Evolutionary conservation across 169 alveolate genomes (phyloP).

Genomic region (Plasmodium billcollinsi): DNA sequence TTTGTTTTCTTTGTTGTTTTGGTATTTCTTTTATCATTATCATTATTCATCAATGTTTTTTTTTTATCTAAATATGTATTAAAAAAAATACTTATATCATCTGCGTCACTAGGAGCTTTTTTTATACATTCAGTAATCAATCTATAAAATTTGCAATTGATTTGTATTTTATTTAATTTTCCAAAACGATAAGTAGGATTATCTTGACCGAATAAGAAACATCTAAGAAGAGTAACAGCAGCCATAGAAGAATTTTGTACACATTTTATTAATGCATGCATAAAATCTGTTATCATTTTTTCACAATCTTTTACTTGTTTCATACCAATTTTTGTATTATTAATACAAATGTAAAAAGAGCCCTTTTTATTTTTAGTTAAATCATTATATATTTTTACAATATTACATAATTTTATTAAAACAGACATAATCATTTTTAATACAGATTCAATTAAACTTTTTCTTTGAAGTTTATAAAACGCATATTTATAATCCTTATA

Average conservation of each 20-base stretch:
- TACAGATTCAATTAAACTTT: slow-evolving; percentile 71
- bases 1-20: no score
- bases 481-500: slow-evolving; percentile 46
- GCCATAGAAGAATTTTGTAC: slow-evolving; percentile 71
- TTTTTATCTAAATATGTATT: slow-evolving; percentile 34
- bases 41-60: not conserved
- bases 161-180: slow-evolving; percentile 27
- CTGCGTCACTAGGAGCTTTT: slow-evolving; percentile 69
- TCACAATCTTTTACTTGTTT: slow-evolving; percentile 71
- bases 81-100: slow-evolving; percentile 68
- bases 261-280: slow-evolving; percentile 62
- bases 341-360: slow-evolving; percentile 38
- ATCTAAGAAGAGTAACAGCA: slow-evolving; percentile 58
- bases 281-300: slow-evolving; percentile 51
- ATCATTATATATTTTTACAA: slow-evolving; percentile 63
- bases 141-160: slow-evolving; percentile 64
- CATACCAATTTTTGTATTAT: slow-evolving; percentile 43
- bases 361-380: slow-evolving; percentile 59
- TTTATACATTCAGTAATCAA: slow-evolving; percentile 72
- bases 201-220: slow-evolving; percentile 74
- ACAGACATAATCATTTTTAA: slow-evolving; percentile 77
- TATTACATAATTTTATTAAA: slow-evolving; percentile 73
- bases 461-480: slow-evolving; percentile 41
- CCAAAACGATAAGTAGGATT: slow-evolving; percentile 74
- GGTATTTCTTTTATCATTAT: not conserved